phyloP scores from a whole-genome alignment of 805 yeast species.

The Brettanomyces bruxellensis region DNA sequence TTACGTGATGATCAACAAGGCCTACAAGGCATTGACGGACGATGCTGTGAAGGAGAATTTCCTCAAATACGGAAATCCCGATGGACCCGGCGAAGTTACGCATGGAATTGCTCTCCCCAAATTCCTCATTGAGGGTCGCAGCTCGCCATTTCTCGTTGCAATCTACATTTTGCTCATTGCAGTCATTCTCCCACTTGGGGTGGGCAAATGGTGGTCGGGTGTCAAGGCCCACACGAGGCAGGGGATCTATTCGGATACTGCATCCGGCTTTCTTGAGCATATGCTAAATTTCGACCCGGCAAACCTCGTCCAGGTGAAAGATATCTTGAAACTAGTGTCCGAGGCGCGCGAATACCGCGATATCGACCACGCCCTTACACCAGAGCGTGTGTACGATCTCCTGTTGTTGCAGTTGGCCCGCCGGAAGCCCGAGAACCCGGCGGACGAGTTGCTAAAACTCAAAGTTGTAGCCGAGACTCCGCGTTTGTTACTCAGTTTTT shows the following conservation, averaged over 20 bases:
- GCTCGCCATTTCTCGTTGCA: constrained; percentile 53
- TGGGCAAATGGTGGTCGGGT: constrained; percentile 84
- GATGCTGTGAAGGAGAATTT: constrained; percentile 76
- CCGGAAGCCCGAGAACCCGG: constrained; percentile 22
- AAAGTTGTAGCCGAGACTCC: constrained; percentile 57
- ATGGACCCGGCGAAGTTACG: constrained; percentile 83
- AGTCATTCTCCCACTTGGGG: constrained; percentile 67
- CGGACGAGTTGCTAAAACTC: constrained; percentile 36
- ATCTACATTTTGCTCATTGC: constrained; percentile 68
- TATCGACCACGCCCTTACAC: constrained; percentile 30
- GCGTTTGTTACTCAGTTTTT: constrained; percentile 55
- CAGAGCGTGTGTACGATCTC: constrained; percentile 40
- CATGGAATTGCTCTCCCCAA: constrained; percentile 96
- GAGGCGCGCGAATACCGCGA: constrained; percentile 56
- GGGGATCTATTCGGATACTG: constrained; percentile 80
- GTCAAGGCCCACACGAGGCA: constrained; percentile 72
- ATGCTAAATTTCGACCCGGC: constrained; percentile 70
- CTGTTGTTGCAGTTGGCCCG: constrained; percentile 55
- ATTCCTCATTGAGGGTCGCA: constrained; percentile 76
- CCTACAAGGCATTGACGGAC: constrained; percentile 92
- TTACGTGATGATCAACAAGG: constrained; percentile 78
- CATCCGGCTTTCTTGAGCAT: constrained; percentile 62
- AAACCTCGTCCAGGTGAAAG: constrained; percentile 47
- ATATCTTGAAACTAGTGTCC: constrained; percentile 51
- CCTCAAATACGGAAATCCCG: constrained; percentile 91